Conservation (phyloP, 345 rosid species). For the Corchorus olitorius region DNA sequence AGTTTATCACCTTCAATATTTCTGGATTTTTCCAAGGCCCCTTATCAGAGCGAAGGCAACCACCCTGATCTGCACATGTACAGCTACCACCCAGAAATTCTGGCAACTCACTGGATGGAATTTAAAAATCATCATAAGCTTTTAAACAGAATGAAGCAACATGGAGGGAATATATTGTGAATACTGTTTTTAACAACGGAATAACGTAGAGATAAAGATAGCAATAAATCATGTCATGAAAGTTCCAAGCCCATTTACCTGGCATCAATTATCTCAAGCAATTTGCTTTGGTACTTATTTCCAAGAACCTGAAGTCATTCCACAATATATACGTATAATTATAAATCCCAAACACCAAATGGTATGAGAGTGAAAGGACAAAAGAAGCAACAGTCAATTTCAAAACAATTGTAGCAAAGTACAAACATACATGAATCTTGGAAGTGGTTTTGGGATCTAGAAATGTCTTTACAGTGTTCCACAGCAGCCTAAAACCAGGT, state of each 20-base stretch:
- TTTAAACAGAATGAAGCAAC: not conserved
- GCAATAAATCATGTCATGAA: not conserved
- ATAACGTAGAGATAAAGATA: not conserved
- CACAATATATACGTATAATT: slow-evolving; percentile 16
- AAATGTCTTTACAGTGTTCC: slow-evolving; percentile 88
- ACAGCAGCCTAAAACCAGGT: slow-evolving; percentile 81
- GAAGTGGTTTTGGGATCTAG: slow-evolving; percentile 97
- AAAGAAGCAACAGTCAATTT: not conserved
- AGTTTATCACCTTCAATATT: slow-evolving; percentile 60
- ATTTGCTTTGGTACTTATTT: slow-evolving; percentile 76
- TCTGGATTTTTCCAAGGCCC: slow-evolving; percentile 98
- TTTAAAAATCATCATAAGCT: not conserved
- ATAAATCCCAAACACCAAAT: not conserved
- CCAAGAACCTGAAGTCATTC: slow-evolving; percentile 79
- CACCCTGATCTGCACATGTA: slow-evolving; percentile 84
- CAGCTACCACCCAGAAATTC: slow-evolving; percentile 90
- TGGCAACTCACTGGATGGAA: slow-evolving; percentile 79
- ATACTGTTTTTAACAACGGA: not conserved
- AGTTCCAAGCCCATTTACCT: slow-evolving; percentile 45
- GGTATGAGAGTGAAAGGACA: not conserved
- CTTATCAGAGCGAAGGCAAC: slow-evolving; percentile 94
- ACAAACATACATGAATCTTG: slow-evolving; percentile 77
- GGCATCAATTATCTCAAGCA: slow-evolving; percentile 90
- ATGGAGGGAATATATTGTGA: not conserved
- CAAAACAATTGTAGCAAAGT: slow-evolving; percentile 11